Evolutionary conservation across 306 rosid genomes (phyloP), one percentile per base, ranked within the genome.

Genomic region (Begonia masoniana): DNA sequence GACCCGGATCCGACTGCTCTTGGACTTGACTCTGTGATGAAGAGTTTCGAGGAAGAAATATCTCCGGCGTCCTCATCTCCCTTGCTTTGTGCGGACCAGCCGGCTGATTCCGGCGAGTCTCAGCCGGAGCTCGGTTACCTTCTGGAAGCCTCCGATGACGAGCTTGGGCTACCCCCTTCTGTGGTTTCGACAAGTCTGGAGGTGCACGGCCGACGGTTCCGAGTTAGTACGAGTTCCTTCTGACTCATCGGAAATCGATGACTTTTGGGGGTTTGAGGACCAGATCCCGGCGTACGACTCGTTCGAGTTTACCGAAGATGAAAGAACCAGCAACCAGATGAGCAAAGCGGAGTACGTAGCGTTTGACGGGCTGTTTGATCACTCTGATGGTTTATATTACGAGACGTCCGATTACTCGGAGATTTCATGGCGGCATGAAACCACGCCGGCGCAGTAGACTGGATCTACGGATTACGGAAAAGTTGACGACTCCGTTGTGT

Each of bases 131-230:
- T 84, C 1, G 87, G 92, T 3, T 84, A 77, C 63, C 92, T 88
- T 11, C 55, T 84, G 0, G 92, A 72, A 58, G 94, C 96, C 7
- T 88, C 96, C 3, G 94, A 88, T n/a, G 92, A 84, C 10, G 96
- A 88, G 50, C 92, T 88, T 0, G 96, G 96, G 1, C 61, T 88
- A 23, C 96, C 96, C 0, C 96, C 96, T 3, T 63, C 88, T 12
- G 65, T 17, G 7, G 43, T 14, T 21, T 55, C 71, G 7, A 54
- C 55, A 10, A 42, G 16, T 39, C 60, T 47, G 9, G 75, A 66
- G 53, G 61, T 2, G 31, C n/a, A 66, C 67, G 15, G 54, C 26
- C 14, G 75, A 46, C 11, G 78, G 56, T 69, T 47, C 26, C 1
- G 97, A 77, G 62, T 69, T 82, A 36, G 13, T 55, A 10, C 76